Percentiles rank a stretch among this genome's conserved stretches.
phyloP scores from a whole-genome alignment of 148 eudicot genomes.

The Camellia sinensis region DNA sequence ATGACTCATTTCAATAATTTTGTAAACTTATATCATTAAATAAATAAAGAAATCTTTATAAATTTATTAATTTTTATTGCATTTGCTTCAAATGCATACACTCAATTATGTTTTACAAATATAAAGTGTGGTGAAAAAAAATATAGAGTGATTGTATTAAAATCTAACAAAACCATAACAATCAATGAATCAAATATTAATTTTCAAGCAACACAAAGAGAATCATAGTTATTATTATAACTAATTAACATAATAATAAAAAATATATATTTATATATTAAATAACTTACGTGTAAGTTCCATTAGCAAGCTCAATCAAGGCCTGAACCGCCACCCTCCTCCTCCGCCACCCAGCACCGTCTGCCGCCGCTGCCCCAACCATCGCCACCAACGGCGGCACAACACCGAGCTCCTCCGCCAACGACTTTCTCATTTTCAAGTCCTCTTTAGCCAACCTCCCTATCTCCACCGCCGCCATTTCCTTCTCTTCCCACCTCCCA shows the following conservation, averaged over 20 bases:
- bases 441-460: constrained; percentile 42
- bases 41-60: no score
- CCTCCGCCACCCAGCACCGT: constrained; percentile 24
- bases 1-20: no score
- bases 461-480: constrained; percentile 56
- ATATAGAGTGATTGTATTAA: no score
- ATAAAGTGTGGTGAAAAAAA: no score
- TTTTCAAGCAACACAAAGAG: not conserved
- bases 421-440: constrained; percentile 31
- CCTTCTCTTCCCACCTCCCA: constrained; percentile 77
- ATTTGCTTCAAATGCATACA: no score
- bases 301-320: constrained; percentile 60
- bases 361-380: constrained; percentile 39
- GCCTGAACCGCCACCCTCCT: constrained; percentile 55
- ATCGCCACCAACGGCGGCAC: constrained; percentile 70
- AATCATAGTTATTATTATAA: not conserved
- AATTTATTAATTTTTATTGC: no score
- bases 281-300: constrained; percentile 59
- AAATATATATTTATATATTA: not conserved
- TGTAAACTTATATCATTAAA: no score
- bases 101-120: no score
- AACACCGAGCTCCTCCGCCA: constrained; percentile 87
- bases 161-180: no score
- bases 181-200: not conserved
- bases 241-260: no score